phyloP scores from a whole-genome alignment of 164 flowering plant genomes.

The Echeveria elegans region DNA sequence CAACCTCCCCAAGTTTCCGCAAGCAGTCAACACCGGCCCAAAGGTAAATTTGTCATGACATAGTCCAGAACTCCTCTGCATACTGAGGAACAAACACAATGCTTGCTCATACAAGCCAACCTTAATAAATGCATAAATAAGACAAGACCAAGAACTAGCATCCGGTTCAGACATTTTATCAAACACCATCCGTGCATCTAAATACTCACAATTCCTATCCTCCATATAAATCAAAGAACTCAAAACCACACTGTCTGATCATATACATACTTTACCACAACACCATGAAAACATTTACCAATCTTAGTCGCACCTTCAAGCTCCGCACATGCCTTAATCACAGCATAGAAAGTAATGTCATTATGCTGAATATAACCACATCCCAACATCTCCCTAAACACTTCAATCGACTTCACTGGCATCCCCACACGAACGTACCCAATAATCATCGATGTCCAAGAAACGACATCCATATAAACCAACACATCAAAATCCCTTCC shows the following conservation, averaged over 20 bases:
- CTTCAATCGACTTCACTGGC: slow-evolving; percentile 24
- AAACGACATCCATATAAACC: slow-evolving; percentile 39
- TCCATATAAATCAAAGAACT: slow-evolving; percentile 75
- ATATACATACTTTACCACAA: slow-evolving; percentile 43
- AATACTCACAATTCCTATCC: slow-evolving; percentile 33
- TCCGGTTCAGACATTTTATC: slow-evolving; percentile 63
- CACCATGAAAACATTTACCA: slow-evolving; percentile 56
- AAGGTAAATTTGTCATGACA: slow-evolving; percentile 51
- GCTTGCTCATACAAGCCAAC: slow-evolving; percentile 56
- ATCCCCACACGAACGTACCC: slow-evolving; percentile 41
- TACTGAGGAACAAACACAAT: slow-evolving; percentile 34
- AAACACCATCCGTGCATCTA: slow-evolving; percentile 44
- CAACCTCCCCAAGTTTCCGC: slow-evolving; percentile 59
- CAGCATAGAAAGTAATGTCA: slow-evolving; percentile 61
- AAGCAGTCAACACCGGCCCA: slow-evolving; percentile 65
- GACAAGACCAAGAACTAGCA: slow-evolving; percentile 59
- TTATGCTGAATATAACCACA: slow-evolving; percentile 48
- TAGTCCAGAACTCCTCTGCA: slow-evolving; percentile 33
- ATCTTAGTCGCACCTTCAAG: slow-evolving; percentile 22
- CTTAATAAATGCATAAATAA: slow-evolving; percentile 52
- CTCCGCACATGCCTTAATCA: slow-evolving; percentile 66
- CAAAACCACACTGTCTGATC: slow-evolving; percentile 39
- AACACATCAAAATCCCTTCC: slow-evolving; percentile 41
- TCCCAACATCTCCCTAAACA: slow-evolving; percentile 51
- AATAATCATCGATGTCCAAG: slow-evolving; percentile 71